Percentiles rank a stretch among this genome's conserved stretches.
Conservation (phyloP, 139 green algal species). For the Chlamydomonas incerta region DNA sequence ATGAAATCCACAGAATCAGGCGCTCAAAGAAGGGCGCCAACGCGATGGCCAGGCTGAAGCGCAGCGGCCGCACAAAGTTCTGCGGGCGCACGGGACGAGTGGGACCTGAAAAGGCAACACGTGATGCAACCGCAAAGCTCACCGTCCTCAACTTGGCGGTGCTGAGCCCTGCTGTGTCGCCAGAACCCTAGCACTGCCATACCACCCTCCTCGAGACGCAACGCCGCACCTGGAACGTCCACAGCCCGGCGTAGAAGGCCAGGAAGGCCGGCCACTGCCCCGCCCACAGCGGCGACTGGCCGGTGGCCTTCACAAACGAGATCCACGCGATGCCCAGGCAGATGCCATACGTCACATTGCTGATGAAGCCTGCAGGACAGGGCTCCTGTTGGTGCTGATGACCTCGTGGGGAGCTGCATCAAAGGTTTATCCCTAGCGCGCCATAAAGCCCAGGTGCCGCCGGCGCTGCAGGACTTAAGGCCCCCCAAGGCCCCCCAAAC, state of each 20-base stretch:
- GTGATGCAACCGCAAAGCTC: too few relatives aligned
- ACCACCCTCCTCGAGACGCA: too few relatives aligned
- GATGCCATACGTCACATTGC: conserved; percentile 64
- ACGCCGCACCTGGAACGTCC: conserved; percentile 22
- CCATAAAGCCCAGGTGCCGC: too few relatives aligned
- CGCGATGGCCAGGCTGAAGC: conserved; percentile 64
- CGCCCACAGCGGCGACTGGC: conserved; percentile 48
- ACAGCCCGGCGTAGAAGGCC: conserved; percentile 67
- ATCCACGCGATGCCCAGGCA: conserved; percentile 66
- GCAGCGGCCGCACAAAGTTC: conserved; percentile 71
- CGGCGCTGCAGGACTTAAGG: too few relatives aligned
- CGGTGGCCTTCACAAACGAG: conserved; percentile 58
- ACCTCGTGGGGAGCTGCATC: too few relatives aligned
- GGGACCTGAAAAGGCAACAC: too few relatives aligned
- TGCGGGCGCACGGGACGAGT: conserved; percentile 27
- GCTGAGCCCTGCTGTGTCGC: not conserved
- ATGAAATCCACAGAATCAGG: conserved; percentile 55
- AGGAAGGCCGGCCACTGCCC: conserved; percentile 71
- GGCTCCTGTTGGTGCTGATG: too few relatives aligned
- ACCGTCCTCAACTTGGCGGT: not conserved
- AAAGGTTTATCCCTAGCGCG: too few relatives aligned
- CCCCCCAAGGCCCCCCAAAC: too few relatives aligned
- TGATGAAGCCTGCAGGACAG: conserved; percentile 49
- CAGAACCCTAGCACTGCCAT: too few relatives aligned
- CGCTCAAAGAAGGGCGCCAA: conserved; percentile 71